phyloP scores from a whole-genome alignment of 257 asterid genomes.

The Solanum paucissectum region DNA sequence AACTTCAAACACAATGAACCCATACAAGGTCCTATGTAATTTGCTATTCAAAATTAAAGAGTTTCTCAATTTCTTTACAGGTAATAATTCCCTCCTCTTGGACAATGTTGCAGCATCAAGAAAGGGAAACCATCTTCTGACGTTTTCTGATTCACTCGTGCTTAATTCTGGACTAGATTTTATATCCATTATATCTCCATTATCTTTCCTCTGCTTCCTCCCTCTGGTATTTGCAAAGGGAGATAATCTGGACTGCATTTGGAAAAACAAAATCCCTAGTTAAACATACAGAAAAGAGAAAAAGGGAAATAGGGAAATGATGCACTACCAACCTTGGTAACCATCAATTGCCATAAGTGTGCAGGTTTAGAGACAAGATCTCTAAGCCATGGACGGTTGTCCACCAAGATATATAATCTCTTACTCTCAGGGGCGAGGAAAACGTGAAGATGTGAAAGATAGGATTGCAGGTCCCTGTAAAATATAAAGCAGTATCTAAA shows the following conservation, averaged over 20 bases:
- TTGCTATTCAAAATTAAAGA: constrained; percentile 67
- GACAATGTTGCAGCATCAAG: constrained; percentile 64
- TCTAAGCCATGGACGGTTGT: constrained; percentile 87
- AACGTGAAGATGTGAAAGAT: constrained; percentile 82
- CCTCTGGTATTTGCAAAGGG: constrained; percentile 86
- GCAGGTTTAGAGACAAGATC: constrained; percentile 72
- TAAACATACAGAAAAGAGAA: neutral
- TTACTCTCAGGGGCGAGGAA: constrained; percentile 75
- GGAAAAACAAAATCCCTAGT: neutral
- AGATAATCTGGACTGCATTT: constrained; percentile 74
- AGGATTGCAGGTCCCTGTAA: constrained; percentile 86
- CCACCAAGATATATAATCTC: constrained; percentile 73
- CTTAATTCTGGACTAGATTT: constrained; percentile 28
- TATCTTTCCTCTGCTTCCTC: constrained; percentile 39
- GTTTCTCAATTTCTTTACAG: constrained; percentile 74
- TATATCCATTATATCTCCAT: constrained; percentile 20
- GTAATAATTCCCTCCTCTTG: constrained; percentile 75
- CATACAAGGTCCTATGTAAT: constrained; percentile 79
- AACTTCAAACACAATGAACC: constrained; percentile 92
- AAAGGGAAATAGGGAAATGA: neutral
- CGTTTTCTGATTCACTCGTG: constrained; percentile 25
- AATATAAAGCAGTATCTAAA: neutral
- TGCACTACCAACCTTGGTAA: constrained; percentile 64
- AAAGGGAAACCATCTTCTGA: constrained; percentile 60
- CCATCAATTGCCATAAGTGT: constrained; percentile 95